phyloP scores from a whole-genome alignment of 2,329 filamentous ascomycete genomes.

The Exophiala oligosperma region DNA sequence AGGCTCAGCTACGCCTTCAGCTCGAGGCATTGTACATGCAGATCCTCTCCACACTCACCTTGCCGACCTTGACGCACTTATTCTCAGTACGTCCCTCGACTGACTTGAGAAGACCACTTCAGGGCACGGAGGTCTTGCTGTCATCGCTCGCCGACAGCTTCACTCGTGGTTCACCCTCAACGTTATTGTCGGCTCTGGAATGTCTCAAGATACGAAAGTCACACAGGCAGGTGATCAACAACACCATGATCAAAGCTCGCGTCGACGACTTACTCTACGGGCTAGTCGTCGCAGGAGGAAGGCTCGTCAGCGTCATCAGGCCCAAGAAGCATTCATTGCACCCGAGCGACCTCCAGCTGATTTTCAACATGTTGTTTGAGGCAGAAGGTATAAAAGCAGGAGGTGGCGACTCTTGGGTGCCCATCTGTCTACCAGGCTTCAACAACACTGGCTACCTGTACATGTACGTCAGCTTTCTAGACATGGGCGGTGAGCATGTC shows the following conservation, averaged over 20 bases:
- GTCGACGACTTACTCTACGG: constrained; percentile 84
- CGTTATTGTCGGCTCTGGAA: constrained; percentile 84
- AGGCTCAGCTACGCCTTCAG: constrained; percentile 80
- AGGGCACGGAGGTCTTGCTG: constrained; percentile 87
- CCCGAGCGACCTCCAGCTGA: constrained; percentile 89
- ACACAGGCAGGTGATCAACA: constrained; percentile 83
- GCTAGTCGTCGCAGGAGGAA: constrained; percentile 86
- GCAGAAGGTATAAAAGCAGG: constrained; percentile 87
- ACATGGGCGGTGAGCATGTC: constrained; percentile 55
- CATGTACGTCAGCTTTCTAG: constrained; percentile 98
- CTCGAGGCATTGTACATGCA: constrained; percentile 97
- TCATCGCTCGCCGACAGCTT: constrained; percentile 94
- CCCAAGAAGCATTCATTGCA: constrained; percentile 95
- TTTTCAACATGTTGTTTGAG: constrained; percentile 99
- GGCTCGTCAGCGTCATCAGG: constrained; percentile 89
- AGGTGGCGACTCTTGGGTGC: constrained; percentile 97
- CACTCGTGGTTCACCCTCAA: constrained; percentile 85
- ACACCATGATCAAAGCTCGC: constrained; percentile 75
- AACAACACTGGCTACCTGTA: constrained; percentile 96
- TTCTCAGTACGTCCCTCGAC: constrained; percentile 92
- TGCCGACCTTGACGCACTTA: constrained; percentile 81
- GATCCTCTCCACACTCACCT: constrained; percentile 89
- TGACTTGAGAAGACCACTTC: constrained; percentile 82
- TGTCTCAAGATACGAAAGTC: constrained; percentile 90
- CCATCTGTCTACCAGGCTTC: constrained; percentile 91